phyloP scores from a whole-genome alignment of 176 grass and related monocot species.

The Musa itinerans region DNA sequence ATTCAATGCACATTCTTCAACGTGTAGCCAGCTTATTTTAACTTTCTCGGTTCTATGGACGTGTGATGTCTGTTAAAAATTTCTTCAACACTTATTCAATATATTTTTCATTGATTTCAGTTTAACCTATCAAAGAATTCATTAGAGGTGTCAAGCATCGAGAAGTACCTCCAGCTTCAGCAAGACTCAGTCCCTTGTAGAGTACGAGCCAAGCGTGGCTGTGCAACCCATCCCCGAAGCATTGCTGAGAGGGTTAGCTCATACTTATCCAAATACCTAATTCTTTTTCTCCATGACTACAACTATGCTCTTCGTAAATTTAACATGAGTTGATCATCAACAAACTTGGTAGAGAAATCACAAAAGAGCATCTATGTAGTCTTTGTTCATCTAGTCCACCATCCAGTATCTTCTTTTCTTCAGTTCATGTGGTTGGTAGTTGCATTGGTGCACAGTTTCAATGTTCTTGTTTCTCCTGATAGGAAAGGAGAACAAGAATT shows the following conservation, averaged over 20 bases:
- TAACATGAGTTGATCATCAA: background rate
- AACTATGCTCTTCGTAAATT: background rate
- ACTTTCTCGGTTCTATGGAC: background rate
- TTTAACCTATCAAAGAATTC: conserved; percentile 2
- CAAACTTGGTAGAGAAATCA: too few species aligned
- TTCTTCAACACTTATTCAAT: background rate
- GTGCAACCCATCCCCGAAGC: conserved; percentile 25
- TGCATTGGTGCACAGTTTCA: background rate
- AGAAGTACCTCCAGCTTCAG: conserved; percentile 4
- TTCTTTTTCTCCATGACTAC: background rate
- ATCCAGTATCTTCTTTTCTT: background rate
- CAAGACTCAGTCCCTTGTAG: conserved; percentile 14
- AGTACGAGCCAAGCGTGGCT: conserved; percentile 24
- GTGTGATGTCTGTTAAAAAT: background rate
- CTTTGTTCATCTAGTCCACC: too few species aligned
- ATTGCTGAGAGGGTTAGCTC: conserved; percentile 27
- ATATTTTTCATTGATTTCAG: conserved; percentile 3
- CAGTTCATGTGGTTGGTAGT: background rate
- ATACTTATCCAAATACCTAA: background rate
- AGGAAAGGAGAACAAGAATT: conserved; percentile 95
- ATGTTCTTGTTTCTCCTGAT: background rate
- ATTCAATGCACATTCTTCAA: too few species aligned
- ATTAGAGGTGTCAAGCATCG: background rate
- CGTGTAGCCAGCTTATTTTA: background rate
- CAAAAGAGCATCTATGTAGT: too few species aligned